Base-by-base conservation (phyloP, 2,329 filamentous ascomycete species). In the Zymoseptoria crescenta region DNA sequence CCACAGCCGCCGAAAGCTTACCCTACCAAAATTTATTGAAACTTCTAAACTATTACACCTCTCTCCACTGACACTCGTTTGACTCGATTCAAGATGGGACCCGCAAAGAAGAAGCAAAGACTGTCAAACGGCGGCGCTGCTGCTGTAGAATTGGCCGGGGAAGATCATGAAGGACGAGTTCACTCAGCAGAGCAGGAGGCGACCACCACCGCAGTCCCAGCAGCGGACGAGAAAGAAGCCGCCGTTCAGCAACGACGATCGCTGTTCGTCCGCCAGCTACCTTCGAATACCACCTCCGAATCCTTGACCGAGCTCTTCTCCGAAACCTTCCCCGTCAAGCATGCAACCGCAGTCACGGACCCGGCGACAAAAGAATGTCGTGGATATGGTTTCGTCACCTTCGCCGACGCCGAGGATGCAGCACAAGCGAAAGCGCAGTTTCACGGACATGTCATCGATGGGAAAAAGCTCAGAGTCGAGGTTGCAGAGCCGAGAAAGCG, bases 361-460 rank as follows among this genome's bases (percentile, higher is more conserved):
- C 85, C 88, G 16, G 81, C 86, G 64, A 96, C 92, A 1, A 96
- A 96, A 71, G 79, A 86, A 67, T 96, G 91, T 13, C 88, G 90
- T 71, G 93, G 94, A 19, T 99, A 91, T 74, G 94, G 94, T 56
- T 99, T 99, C 75, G 93, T 99, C 59, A 97, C 94, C 1, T 94
- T 99, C 69, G 90, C 92, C 67, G 94, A 99, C 72, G 83, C 88
- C 29, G 92, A 96, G 65, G 94, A 99, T 78, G 92, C 93, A 10
- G 79, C 86, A 64, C 83, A 87, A 64, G 95, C 94, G 19, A 83
- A 89, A 71, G 83, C 87, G 59, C 88, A 95, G 72, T 83, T 96
- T 70, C 85, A 96, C 74, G 89, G 89, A 62, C 81, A 87, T 52
- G 77, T 84, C 27, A 83, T 96, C 67, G 84, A 91, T 54, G 93